Evolutionary conservation across 768 basidiomycete genomes (phyloP), one percentile per base, ranked within the genome.

Genomic region (Leccinum subgranulosum): DNA sequence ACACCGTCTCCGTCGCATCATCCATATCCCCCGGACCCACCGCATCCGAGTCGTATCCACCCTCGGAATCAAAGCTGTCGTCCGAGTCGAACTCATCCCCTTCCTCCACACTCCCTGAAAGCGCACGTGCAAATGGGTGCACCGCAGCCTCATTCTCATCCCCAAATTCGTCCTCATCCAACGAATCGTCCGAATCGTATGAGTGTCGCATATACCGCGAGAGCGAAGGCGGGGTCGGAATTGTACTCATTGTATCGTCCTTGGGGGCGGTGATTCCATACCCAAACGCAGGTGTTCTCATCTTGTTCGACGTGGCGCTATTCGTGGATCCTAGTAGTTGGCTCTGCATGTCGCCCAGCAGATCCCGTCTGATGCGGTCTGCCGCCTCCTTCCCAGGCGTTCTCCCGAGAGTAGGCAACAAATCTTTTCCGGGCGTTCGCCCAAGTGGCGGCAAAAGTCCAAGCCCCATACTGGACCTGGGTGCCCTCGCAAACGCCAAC

Each of bases 381-480:
- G 87, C 88, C 4, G 90, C 91, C 58, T 85, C 84, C 65, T 82
- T 86, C 29, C 78, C 80, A 0, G 92, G 92, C 3, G 92, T 92
- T 58, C 83, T 81, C 0, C 82, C 81, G 6, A 83, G 64, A 28
- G 70, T 70, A 7, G 77, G 77, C 3, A 68, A 55, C 15, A 65
- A 45, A 36, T 85, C 84, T 66, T 81, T 86, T 27, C 79, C 81
- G 5, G 92, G 92, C 4, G 92, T 92, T 49, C 83, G 81, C 1
- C 83, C 81, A 11, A 81, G 65, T 19, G 71, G 69, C 10, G 72
- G 77, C 41, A 68, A 63, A 19, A 75, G 67, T 9, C 70, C 71
- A 0, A 72, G 64, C 23, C 72, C 70, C 6, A 68, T 49, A 8
- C 72, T 74, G 6, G 71, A 67, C 56, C 74, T 66, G 1, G 75